These are phyloP conservation scores for Cercospora sp. DNA, from an alignment of 2,329 filamentous ascomycete species.

Conservation along the genomic window DNA sequence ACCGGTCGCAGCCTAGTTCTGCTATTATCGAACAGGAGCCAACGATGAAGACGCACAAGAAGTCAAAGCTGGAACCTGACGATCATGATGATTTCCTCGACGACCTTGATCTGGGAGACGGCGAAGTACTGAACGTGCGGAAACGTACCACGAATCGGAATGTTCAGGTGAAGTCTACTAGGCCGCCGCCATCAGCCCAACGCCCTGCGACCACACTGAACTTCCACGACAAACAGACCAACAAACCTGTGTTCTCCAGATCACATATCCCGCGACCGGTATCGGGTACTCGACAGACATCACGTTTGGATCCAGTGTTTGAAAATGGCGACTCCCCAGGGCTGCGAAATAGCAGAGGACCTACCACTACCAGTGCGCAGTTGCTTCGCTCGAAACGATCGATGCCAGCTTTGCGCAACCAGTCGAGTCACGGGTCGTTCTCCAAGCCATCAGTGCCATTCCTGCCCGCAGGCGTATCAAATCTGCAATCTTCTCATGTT, in stretches of 20 bases:
- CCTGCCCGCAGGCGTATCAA: slow-evolving; percentile 72
- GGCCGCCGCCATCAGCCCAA: slow-evolving; percentile 65
- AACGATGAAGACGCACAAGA: slow-evolving; percentile 41
- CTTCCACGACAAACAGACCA: slow-evolving; percentile 73
- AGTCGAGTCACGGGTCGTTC: slow-evolving; percentile 44
- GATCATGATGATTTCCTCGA: slow-evolving; percentile 75
- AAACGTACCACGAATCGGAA: slow-evolving; percentile 89
- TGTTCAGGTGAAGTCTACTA: slow-evolving; percentile 75
- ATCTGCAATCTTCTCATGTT: slow-evolving; percentile 75
- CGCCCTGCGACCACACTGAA: slow-evolving; percentile 79
- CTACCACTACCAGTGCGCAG: slow-evolving; percentile 55
- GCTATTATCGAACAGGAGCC: slow-evolving; percentile 38
- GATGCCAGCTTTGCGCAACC: slow-evolving; percentile 57
- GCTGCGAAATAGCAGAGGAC: slow-evolving; percentile 58
- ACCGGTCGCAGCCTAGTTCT: slow-evolving; percentile 33
- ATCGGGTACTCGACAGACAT: slow-evolving; percentile 51
- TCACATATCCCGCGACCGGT: slow-evolving; percentile 81
- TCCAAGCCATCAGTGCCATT: slow-evolving; percentile 73
- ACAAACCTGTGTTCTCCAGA: slow-evolving; percentile 39
- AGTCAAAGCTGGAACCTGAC: slow-evolving; percentile 37
- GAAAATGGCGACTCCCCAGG: slow-evolving; percentile 78
- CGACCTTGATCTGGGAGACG: slow-evolving; percentile 82
- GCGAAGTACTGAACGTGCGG: slow-evolving; percentile 70
- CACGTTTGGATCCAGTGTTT: slow-evolving; percentile 86
- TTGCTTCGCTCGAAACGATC: slow-evolving; percentile 62